Conservation (phyloP, 1,139 yeast species). For the Debaryomyces singareniensis region DNA sequence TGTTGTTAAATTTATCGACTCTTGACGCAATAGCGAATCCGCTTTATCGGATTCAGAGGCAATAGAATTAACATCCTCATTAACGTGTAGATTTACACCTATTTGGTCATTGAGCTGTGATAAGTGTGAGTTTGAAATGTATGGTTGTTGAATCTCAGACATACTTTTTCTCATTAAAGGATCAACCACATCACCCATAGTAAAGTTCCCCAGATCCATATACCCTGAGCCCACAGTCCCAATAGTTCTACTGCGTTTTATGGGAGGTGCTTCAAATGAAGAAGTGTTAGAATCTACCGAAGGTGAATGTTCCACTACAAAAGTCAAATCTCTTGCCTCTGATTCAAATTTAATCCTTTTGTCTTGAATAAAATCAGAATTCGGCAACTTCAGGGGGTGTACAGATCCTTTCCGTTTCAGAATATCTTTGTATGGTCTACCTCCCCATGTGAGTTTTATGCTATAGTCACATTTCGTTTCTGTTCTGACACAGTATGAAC, state of each 20-base stretch:
- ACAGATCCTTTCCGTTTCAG: neutral
- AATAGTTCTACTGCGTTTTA: neutral
- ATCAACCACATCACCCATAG: neutral
- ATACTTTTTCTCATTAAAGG: neutral
- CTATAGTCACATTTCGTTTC: conserved; percentile 56
- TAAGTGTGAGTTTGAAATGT: neutral
- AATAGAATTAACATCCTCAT: neutral
- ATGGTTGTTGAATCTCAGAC: too few relatives aligned
- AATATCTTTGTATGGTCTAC: conserved; percentile 48
- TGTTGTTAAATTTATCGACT: too few relatives aligned
- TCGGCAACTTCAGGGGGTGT: neutral
- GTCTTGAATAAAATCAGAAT: neutral
- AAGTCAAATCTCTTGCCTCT: neutral
- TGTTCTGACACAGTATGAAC: conserved; percentile 52
- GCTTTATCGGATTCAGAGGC: too few relatives aligned
- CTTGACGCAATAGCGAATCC: too few relatives aligned
- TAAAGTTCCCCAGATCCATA: neutral
- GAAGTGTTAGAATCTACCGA: neutral
- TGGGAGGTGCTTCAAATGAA: neutral
- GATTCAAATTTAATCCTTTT: too few relatives aligned
- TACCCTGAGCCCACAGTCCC: neutral
- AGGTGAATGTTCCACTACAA: neutral
- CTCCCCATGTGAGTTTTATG: conserved; percentile 70
- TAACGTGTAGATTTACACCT: neutral
- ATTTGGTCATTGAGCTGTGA: neutral